phyloP scores from a whole-genome alignment of 129 eudicot species.

The Rutidosis leptorrhynchoides region DNA sequence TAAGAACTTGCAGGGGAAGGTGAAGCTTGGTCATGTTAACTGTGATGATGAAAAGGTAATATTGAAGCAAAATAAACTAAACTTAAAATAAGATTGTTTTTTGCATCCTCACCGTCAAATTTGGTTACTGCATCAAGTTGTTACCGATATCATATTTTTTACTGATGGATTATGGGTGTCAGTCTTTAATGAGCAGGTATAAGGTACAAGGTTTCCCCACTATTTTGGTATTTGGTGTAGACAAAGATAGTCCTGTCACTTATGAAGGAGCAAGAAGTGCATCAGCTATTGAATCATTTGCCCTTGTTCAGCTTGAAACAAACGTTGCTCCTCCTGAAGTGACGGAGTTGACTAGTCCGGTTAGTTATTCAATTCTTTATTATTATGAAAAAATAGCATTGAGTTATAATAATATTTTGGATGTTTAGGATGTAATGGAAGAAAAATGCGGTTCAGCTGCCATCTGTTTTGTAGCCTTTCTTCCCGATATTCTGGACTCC shows the following conservation, averaged over 20 bases:
- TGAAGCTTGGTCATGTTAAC: slow-evolving; percentile 91
- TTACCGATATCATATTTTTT: neutral
- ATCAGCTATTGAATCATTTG: slow-evolving; percentile 79
- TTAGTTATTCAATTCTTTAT: slow-evolving; percentile 28
- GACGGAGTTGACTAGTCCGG: slow-evolving; percentile 69
- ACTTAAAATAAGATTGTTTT: neutral
- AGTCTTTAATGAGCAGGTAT: slow-evolving; percentile 94
- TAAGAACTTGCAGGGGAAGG: slow-evolving; percentile 85
- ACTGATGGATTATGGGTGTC: slow-evolving; percentile 41
- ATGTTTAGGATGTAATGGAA: slow-evolving; percentile 72
- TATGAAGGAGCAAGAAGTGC: slow-evolving; percentile 93
- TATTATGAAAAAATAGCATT: slow-evolving; percentile 11
- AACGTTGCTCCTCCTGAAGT: slow-evolving; percentile 89
- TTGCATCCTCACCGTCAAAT: neutral
- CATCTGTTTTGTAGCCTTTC: slow-evolving; percentile 86
- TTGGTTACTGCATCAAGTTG: neutral
- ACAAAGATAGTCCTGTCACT: slow-evolving; percentile 72
- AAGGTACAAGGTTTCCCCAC: slow-evolving; percentile 90
- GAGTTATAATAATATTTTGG: neutral
- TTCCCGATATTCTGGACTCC: slow-evolving; percentile 91
- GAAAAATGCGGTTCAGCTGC: slow-evolving; percentile 98
- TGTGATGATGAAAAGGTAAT: slow-evolving; percentile 89
- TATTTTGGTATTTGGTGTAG: slow-evolving; percentile 89
- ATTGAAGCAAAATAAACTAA: neutral
- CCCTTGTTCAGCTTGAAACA: slow-evolving; percentile 76